Percentiles rank a stretch among this genome's conserved stretches.
phyloP scores from a whole-genome alignment of 2,329 filamentous ascomycete genomes.

The Xylariomycetidae sp. region DNA sequence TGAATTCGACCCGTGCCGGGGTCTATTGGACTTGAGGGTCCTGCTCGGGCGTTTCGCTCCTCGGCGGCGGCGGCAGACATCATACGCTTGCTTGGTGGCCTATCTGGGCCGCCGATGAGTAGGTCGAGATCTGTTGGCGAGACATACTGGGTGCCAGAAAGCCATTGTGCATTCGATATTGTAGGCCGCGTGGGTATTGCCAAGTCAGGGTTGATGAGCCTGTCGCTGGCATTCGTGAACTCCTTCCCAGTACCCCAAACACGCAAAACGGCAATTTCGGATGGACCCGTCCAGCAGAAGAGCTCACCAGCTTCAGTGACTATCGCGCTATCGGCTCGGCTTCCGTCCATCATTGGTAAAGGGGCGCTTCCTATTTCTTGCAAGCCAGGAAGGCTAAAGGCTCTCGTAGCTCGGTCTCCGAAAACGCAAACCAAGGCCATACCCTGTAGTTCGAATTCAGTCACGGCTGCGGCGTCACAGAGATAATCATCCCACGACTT shows the following conservation, averaged over 20 bases:
- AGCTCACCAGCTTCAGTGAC: constrained; percentile 78
- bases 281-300: constrained; percentile 83
- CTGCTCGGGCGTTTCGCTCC: constrained; percentile 52
- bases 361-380: constrained; percentile 73
- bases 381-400: constrained; percentile 80
- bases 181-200: constrained; percentile 76
- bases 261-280: constrained; percentile 77
- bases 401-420: constrained; percentile 72
- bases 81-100: constrained; percentile 87
- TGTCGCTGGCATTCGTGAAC: constrained; percentile 62
- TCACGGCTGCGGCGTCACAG: constrained; percentile 76
- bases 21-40: constrained; percentile 29
- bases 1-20: constrained; percentile 31
- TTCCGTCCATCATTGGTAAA: constrained; percentile 68
- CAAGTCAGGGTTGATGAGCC: constrained; percentile 72
- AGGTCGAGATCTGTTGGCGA: constrained; percentile 84
- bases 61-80: constrained; percentile 73
- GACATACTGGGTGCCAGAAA: constrained; percentile 88
- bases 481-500: constrained; percentile 81
- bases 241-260: constrained; percentile 73
- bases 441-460: constrained; percentile 69
- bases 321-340: constrained; percentile 62
- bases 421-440: constrained; percentile 81
- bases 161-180: constrained; percentile 95
- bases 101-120: constrained; percentile 81